A percentile compares a stretch with the other conserved stretches of the same genome.
Evolutionary conservation across 2,329 filamentous ascomycete genomes (phyloP).

Genomic region (Zasmidium citrigriseum): DNA sequence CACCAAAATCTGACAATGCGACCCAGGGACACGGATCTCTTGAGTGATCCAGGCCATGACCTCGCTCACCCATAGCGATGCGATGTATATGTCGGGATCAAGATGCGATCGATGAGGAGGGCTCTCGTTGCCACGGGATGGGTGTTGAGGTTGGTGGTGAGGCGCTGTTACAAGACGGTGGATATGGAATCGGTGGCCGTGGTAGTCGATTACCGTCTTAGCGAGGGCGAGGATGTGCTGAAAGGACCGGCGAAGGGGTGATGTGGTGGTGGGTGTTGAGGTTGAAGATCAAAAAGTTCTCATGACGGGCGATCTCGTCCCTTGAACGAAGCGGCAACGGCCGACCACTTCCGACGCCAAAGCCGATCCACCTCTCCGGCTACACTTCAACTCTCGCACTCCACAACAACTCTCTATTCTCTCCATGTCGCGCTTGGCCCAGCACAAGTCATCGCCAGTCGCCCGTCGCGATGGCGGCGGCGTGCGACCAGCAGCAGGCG

Average conservation of each 20-base stretch:
- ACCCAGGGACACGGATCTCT: slow-evolving; percentile 97
- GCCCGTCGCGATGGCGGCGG: slow-evolving; percentile 19
- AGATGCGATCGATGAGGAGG: not conserved
- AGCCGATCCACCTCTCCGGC: not conserved
- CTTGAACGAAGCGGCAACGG: not conserved
- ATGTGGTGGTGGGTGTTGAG: not conserved
- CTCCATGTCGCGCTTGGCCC: slow-evolving; percentile 37
- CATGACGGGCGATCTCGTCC: not conserved
- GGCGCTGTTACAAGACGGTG: not conserved
- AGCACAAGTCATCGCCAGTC: slow-evolving; percentile 28
- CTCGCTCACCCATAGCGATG: slow-evolving; percentile 27
- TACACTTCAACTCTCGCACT: not conserved
- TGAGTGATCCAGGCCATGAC: slow-evolving; percentile 75
- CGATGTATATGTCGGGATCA: not conserved
- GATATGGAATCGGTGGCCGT: not conserved
- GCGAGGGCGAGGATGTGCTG: not conserved
- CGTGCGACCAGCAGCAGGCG: slow-evolving; percentile 13
- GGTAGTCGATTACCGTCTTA: not conserved
- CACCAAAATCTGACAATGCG: slow-evolving; percentile 94
- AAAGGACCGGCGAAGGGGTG: slow-evolving; percentile 1
- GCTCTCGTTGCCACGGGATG: not conserved
- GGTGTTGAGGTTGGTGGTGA: not conserved
- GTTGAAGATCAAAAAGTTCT: not conserved
- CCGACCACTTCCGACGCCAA: not conserved
- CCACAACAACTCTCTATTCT: not conserved